A percentile compares a stretch with the other conserved stretches of the same genome.
Evolutionary conservation across 805 yeast genomes (phyloP).

Genomic region (Debaryomyces maramus): DNA sequence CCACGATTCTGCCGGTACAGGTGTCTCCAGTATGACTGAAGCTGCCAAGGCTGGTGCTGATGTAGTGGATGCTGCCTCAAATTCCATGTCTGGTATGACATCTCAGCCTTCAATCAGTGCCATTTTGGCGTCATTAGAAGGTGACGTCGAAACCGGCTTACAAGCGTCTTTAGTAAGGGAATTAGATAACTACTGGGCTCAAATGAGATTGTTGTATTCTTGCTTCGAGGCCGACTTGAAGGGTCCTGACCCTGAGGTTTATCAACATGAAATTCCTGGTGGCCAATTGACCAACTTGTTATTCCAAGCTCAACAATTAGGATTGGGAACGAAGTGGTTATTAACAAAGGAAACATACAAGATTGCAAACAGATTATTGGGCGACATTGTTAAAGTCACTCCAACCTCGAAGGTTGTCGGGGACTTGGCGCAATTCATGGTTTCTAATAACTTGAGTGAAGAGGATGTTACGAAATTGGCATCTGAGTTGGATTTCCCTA

Average conservation of each 20-base stretch:
- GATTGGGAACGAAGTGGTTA: conserved; percentile 94
- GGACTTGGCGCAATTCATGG: conserved; percentile 99
- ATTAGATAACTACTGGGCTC: conserved; percentile 96
- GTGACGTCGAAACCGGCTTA: conserved; percentile 75
- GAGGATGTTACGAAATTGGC: conserved; percentile 90
- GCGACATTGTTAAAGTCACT: conserved; percentile 97
- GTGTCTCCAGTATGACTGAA: conserved; percentile 94
- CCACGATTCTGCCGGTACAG: conserved; percentile 99
- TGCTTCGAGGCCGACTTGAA: conserved; percentile 98
- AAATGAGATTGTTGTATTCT: conserved; percentile 93
- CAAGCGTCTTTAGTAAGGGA: conserved; percentile 68
- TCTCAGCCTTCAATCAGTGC: conserved; percentile 98
- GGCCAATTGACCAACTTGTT: conserved; percentile 97
- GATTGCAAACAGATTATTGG: conserved; percentile 85
- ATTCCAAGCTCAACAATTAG: conserved; percentile 99
- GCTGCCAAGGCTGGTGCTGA: conserved; percentile 97
- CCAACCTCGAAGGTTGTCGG: conserved; percentile 99
- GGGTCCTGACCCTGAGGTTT: conserved; percentile 99
- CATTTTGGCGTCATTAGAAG: conserved; percentile 86
- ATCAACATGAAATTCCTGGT: conserved; percentile 98
- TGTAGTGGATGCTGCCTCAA: conserved; percentile 95
- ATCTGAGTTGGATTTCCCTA: conserved; percentile 93
- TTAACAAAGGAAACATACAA: conserved; percentile 94
- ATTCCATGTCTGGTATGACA: conserved; percentile 97
- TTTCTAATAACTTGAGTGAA: conserved; percentile 81